Evolutionary conservation across 2,329 filamentous ascomycete species (phyloP).

Genomic region (Verticillium nubilum): DNA sequence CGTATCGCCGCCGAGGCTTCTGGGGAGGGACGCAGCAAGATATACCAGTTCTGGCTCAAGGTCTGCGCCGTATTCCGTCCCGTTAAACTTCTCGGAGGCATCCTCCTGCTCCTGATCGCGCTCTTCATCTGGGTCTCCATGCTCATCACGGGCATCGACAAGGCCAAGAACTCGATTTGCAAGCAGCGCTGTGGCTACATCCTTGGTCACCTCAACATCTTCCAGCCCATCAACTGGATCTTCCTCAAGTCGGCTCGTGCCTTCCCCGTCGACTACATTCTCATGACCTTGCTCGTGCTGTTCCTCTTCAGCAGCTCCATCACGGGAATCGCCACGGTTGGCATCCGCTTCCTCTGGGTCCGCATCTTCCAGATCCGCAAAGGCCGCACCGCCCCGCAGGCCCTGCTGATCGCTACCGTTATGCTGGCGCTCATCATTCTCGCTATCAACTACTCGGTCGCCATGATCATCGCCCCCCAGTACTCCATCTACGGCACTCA

Average conservation of each 20-base stretch:
- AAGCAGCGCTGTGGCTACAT: constrained; percentile 89
- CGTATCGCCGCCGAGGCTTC: constrained; percentile 77
- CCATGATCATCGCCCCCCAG: constrained; percentile 92
- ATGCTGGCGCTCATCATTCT: constrained; percentile 85
- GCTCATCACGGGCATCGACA: constrained; percentile 93
- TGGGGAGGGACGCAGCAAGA: constrained; percentile 68
- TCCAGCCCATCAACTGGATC: constrained; percentile 92
- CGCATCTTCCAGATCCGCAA: constrained; percentile 86
- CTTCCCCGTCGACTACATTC: constrained; percentile 87
- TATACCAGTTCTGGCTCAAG: constrained; percentile 75
- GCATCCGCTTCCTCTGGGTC: constrained; percentile 95
- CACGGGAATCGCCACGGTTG: constrained; percentile 76
- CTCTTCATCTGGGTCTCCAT: constrained; percentile 83
- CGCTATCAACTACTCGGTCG: constrained; percentile 86
- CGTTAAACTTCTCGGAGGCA: constrained; percentile 79
- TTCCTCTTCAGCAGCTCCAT: constrained; percentile 88
- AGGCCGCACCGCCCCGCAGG: constrained; percentile 85
- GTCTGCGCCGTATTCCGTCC: constrained; percentile 78
- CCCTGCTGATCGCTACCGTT: constrained; percentile 83
- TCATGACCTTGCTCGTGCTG: constrained; percentile 79
- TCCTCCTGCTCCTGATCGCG: constrained; percentile 69
- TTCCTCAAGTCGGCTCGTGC: constrained; percentile 74
- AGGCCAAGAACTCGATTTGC: constrained; percentile 92
- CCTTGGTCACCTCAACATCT: constrained; percentile 78
- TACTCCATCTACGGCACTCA: constrained; percentile 94